phyloP scores from a whole-genome alignment of 495 filamentous ascomycete genomes.

The Astrothelium macrocarpum region DNA sequence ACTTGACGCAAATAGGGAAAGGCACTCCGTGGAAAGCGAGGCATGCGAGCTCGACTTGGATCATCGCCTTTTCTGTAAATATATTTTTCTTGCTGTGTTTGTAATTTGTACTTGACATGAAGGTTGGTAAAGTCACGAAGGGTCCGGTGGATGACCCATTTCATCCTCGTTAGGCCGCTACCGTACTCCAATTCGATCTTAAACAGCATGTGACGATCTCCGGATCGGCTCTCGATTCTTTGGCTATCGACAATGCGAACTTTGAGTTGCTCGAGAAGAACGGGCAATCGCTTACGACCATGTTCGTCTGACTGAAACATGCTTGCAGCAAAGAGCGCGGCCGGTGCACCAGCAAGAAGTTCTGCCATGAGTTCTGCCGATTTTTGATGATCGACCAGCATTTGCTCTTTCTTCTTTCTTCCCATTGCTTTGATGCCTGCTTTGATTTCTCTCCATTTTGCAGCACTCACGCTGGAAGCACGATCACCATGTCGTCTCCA shows the following conservation, averaged over 20 bases:
- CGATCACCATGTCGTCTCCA: conserved; percentile 49
- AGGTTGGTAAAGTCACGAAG: conserved; percentile 86
- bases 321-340: conserved; percentile 84
- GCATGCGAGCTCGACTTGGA: conserved; percentile 55
- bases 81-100: conserved; percentile 62
- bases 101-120: conserved; percentile 83
- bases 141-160: conserved; percentile 84
- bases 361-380: conserved; percentile 95
- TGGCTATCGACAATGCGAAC: conserved; percentile 71
- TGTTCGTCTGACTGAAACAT: conserved; percentile 97
- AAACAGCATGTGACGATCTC: conserved; percentile 77
- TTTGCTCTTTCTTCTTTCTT: conserved; percentile 64
- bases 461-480: conserved; percentile 67
- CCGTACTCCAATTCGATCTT: conserved; percentile 93
- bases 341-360: conserved; percentile 80
- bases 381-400: conserved; percentile 77
- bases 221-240: conserved; percentile 47
- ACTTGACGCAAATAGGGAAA: conserved; percentile 84
- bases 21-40: conserved; percentile 79
- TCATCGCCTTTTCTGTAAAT: conserved; percentile 50
- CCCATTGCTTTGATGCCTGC: conserved; percentile 73
- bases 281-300: conserved; percentile 85
- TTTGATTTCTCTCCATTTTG: conserved; percentile 82
- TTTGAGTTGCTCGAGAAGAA: conserved; percentile 91
- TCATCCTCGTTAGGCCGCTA: conserved; percentile 90